Conservation (phyloP, 352 stramenopile genomes). For the Globisporangium mamillatum region DNA sequence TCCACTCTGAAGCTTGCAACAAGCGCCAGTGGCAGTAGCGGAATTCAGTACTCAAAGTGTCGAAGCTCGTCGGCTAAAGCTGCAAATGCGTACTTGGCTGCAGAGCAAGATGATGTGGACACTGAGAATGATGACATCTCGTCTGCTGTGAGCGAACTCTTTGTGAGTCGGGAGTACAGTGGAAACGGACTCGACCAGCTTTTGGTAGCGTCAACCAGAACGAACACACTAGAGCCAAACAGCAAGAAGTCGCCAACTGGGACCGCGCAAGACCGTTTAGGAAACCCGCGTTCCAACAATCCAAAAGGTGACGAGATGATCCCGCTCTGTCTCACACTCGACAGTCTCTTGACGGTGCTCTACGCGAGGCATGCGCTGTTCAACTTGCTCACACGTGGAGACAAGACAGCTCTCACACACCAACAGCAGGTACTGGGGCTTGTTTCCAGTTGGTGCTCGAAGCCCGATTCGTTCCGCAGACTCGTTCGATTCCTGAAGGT, state of each 20-base stretch:
- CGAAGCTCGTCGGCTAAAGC: not conserved
- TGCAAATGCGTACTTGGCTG: slow-evolving; percentile 16
- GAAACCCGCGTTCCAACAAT: not conserved
- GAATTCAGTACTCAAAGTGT: not conserved
- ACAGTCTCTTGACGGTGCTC: slow-evolving; percentile 26
- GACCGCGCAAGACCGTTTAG: not conserved
- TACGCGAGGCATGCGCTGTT: slow-evolving; percentile 31
- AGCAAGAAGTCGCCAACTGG: not conserved
- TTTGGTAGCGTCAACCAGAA: not conserved
- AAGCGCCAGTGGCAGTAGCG: not conserved
- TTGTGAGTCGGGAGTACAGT: not conserved
- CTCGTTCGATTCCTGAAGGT: slow-evolving; percentile 28
- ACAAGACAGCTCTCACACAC: not conserved
- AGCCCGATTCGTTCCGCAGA: slow-evolving; percentile 11
- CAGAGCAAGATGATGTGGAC: slow-evolving; percentile 19
- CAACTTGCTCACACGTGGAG: slow-evolving; percentile 21
- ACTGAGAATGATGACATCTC: slow-evolving; percentile 3
- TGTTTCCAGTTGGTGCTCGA: slow-evolving; percentile 21
- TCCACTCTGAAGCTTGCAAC: not conserved
- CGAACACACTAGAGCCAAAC: not conserved
- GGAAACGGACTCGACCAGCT: not conserved
- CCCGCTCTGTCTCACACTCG: slow-evolving; percentile 29
- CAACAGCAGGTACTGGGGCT: slow-evolving; percentile 15
- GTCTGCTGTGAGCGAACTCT: not conserved
- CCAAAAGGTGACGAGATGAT: slow-evolving; percentile 17